Conservation (phyloP, 805 yeast genomes). For the Torulaspora delbrueckii region DNA sequence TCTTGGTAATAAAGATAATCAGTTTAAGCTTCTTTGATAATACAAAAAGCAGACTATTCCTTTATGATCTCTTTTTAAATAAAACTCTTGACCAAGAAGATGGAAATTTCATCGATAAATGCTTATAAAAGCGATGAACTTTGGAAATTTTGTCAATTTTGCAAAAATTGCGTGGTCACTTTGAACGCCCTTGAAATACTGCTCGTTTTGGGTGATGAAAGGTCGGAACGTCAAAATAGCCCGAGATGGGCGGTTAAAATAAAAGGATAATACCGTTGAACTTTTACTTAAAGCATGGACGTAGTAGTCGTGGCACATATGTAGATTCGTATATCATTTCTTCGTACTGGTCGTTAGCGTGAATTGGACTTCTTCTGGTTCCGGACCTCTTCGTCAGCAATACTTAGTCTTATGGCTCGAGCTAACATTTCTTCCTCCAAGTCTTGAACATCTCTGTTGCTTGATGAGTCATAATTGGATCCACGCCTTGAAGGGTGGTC, state of each 20-base stretch:
- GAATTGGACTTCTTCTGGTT: slow-evolving; percentile 1
- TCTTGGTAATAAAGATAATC: slow-evolving; percentile 32
- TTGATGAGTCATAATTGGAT: slow-evolving; percentile 15
- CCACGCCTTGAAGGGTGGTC: slow-evolving; percentile 26
- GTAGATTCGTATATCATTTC: slow-evolving; percentile 3
- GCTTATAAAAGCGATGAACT: slow-evolving; percentile 3
- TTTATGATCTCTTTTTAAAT: slow-evolving; percentile 18
- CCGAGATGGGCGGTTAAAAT: not conserved
- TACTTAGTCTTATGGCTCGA: slow-evolving; percentile 72
- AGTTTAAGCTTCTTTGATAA: slow-evolving; percentile 29
- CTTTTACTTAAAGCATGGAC: not conserved
- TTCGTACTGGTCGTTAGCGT: not conserved
- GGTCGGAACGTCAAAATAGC: not conserved
- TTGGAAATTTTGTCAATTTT: slow-evolving; percentile 7
- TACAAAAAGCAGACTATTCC: slow-evolving; percentile 35
- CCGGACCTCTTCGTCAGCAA: slow-evolving; percentile 44
- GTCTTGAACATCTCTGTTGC: slow-evolving; percentile 31
- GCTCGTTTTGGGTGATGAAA: not conserved
- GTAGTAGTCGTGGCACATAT: slow-evolving; percentile 1
- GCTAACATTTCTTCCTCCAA: slow-evolving; percentile 75
- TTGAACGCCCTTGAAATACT: not conserved
- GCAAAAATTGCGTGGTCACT: slow-evolving; percentile 13
- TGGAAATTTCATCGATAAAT: slow-evolving; percentile 1
- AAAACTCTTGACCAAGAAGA: not conserved
- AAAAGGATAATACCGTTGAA: not conserved